Conservation (phyloP, 805 yeast genomes). For the Cyberlindnera subsufficiens region DNA sequence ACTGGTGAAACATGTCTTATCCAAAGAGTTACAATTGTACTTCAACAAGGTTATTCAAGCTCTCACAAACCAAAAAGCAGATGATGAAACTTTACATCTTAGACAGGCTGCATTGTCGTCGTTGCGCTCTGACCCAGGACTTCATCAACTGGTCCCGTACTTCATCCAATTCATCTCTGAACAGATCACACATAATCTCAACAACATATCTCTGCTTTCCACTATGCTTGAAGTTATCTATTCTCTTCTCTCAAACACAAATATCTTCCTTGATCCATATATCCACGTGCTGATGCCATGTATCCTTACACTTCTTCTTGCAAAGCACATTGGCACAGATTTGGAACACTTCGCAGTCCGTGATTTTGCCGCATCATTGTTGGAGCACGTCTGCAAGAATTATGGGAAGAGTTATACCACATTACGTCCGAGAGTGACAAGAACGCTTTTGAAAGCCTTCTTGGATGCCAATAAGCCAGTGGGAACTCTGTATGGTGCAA, state of each 20-base stretch:
- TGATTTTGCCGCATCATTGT: constrained; percentile 79
- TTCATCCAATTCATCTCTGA: constrained; percentile 95
- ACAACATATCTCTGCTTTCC: constrained; percentile 60
- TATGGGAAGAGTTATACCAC: constrained; percentile 87
- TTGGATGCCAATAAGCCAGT: constrained; percentile 76
- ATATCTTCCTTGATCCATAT: constrained; percentile 89
- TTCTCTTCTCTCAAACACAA: constrained; percentile 74
- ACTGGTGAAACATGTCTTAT: constrained; percentile 87
- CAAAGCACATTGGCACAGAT: constrained; percentile 72
- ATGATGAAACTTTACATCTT: constrained; percentile 36
- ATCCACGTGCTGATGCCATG: constrained; percentile 98
- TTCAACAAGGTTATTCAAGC: constrained; percentile 88
- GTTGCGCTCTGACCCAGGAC: constrained; percentile 85
- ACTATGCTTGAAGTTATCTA: constrained; percentile 88
- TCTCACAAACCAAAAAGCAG: constrained; percentile 49
- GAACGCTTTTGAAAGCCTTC: constrained; percentile 88
- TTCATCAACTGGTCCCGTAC: constrained; percentile 94
- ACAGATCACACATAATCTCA: constrained; percentile 82
- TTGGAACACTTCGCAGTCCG: constrained; percentile 51
- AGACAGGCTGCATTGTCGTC: constrained; percentile 80
- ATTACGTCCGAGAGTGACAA: constrained; percentile 85
- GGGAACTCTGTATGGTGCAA: constrained; percentile 90
- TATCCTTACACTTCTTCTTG: constrained; percentile 79
- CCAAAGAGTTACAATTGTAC: constrained; percentile 89
- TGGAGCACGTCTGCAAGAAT: constrained; percentile 69